Evolutionary conservation across 352 stramenopile genomes (phyloP).

Genomic region (Globisporangium emineosum): DNA sequence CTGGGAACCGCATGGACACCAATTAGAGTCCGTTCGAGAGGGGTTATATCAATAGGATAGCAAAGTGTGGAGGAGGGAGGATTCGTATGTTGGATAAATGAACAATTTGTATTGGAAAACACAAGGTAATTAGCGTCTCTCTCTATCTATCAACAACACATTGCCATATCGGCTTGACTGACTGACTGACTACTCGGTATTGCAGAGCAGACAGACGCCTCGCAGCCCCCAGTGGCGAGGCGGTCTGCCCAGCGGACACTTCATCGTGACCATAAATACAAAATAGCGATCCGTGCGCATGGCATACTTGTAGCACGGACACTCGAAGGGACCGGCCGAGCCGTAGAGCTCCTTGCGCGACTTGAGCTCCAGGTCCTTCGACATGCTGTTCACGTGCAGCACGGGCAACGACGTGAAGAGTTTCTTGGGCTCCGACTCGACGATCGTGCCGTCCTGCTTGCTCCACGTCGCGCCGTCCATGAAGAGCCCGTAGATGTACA

Average conservation of each 20-base stretch:
- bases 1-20: slow-evolving; percentile 37
- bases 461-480: slow-evolving; percentile 97
- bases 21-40: slow-evolving; percentile 1
- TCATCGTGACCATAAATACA: slow-evolving; percentile 95
- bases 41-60: neutral
- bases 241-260: slow-evolving; percentile 84
- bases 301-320: slow-evolving; percentile 97
- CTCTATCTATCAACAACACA: neutral
- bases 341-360: slow-evolving; percentile 93
- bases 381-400: slow-evolving; percentile 95
- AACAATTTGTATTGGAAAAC: slow-evolving; percentile 12
- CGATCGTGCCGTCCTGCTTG: slow-evolving; percentile 90
- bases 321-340: slow-evolving; percentile 90
- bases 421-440: slow-evolving; percentile 96
- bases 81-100: slow-evolving; percentile 8
- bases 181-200: slow-evolving; percentile 76
- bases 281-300: slow-evolving; percentile 94
- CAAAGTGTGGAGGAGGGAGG: neutral
- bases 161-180: too few relatives aligned
- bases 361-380: slow-evolving; percentile 92
- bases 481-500: slow-evolving; percentile 98
- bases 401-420: slow-evolving; percentile 95
- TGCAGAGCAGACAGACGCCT: slow-evolving; percentile 93
- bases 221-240: slow-evolving; percentile 94
- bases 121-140: neutral